Conservation (phyloP, 176 grass and related monocot genomes). For the Carex pumila region DNA sequence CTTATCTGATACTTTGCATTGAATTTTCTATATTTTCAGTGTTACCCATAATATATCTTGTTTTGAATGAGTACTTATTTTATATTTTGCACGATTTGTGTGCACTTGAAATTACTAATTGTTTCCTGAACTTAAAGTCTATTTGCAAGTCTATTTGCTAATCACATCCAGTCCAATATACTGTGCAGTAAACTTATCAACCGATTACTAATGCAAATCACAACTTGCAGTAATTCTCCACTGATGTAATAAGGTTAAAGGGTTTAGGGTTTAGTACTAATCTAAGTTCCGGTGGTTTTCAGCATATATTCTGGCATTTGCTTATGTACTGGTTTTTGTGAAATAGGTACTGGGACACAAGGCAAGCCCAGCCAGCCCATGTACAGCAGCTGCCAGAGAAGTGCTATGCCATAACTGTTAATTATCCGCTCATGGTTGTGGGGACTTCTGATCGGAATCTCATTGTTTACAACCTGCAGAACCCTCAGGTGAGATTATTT, state of each 20-base stretch:
- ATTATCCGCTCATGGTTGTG: constrained; percentile 93
- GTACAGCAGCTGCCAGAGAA: constrained; percentile 82
- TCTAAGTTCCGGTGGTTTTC: not conserved
- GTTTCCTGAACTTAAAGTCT: not conserved
- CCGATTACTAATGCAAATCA: not conserved
- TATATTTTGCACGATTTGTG: not conserved
- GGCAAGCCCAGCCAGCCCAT: constrained; percentile 76
- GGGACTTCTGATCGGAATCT: constrained; percentile 78
- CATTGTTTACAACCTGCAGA: constrained; percentile 90
- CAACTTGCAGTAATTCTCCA: not conserved
- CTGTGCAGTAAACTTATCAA: not conserved
- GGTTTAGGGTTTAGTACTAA: not conserved
- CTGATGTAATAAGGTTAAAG: not conserved
- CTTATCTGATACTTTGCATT: not conserved
- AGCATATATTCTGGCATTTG: not conserved
- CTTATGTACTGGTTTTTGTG: not conserved
- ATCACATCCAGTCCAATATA: not conserved
- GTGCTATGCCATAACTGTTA: constrained; percentile 76
- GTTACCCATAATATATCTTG: not conserved
- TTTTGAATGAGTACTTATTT: not conserved
- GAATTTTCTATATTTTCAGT: not conserved
- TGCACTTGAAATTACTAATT: not conserved
- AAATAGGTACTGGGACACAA: constrained; percentile 84
- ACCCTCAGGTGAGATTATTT: constrained; percentile 56
- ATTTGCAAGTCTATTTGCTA: not conserved